Evolutionary conservation across 441 rosid genomes (phyloP).

Genomic region (Macaranga tanarius): DNA sequence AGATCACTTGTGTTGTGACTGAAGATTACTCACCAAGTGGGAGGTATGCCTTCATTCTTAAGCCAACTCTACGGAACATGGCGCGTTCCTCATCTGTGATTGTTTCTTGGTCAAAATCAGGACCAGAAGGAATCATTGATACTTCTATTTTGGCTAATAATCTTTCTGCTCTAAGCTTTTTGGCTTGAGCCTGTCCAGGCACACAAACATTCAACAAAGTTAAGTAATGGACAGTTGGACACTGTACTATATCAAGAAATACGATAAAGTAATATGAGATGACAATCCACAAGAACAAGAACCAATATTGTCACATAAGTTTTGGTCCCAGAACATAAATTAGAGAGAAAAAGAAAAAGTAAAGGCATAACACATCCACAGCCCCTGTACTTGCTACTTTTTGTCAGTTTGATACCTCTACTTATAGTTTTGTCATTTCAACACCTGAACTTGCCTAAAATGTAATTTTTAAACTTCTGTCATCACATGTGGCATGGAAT

Average conservation of each 20-base stretch:
- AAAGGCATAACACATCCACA: too few relatives aligned
- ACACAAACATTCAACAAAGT: slow-evolving; percentile 28
- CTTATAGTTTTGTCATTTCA: too few relatives aligned
- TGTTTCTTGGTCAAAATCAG: slow-evolving; percentile 97
- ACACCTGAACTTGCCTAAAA: too few relatives aligned
- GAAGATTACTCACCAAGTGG: slow-evolving; percentile 72
- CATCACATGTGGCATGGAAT: too few relatives aligned
- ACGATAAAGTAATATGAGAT: slow-evolving; percentile 1
- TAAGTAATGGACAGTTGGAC: not conserved
- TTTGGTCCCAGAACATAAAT: not conserved
- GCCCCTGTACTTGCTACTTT: too few relatives aligned
- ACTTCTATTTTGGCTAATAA: slow-evolving; percentile 84
- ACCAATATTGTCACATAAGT: not conserved
- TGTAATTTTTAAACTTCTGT: too few relatives aligned
- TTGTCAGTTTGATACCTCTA: too few relatives aligned
- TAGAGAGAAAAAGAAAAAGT: not conserved
- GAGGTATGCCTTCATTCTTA: slow-evolving; percentile 88
- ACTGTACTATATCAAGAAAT: not conserved
- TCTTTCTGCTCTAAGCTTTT: slow-evolving; percentile 86
- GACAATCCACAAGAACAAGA: not conserved
- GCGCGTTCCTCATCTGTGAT: slow-evolving; percentile 88
- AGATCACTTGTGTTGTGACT: slow-evolving; percentile 10
- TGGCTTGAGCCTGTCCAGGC: slow-evolving; percentile 72
- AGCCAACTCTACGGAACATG: slow-evolving; percentile 87
- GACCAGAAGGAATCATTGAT: slow-evolving; percentile 89